Percentiles rank a stretch among this genome's conserved stretches.
These are phyloP conservation scores for Talaromyces funiculosus DNA, from an alignment of 2,329 filamentous ascomycete genomes.

Conservation along the genomic window DNA sequence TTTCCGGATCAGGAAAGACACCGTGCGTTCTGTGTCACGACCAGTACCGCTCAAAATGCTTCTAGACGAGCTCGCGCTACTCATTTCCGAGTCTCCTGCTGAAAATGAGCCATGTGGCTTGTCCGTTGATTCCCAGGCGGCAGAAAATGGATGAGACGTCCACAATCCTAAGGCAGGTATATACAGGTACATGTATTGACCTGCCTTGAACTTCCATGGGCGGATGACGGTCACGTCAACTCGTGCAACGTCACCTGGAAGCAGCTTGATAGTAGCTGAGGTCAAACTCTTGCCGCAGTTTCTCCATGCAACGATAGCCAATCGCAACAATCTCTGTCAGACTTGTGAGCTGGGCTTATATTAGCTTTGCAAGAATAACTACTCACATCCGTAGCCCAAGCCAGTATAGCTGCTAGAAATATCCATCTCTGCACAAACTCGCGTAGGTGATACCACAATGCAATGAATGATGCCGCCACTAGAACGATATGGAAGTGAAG, in stretches of 20 bases:
- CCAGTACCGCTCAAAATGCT: slow-evolving; percentile 26
- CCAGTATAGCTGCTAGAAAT: slow-evolving; percentile 61
- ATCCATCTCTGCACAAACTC: slow-evolving; percentile 12
- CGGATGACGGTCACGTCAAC: slow-evolving; percentile 62
- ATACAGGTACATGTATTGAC: slow-evolving; percentile 65
- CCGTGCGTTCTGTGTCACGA: slow-evolving; percentile 46
- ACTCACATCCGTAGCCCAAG: slow-evolving; percentile 62
- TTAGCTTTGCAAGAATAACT: neutral
- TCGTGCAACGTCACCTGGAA: slow-evolving; percentile 60
- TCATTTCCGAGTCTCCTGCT: neutral
- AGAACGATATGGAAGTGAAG: slow-evolving; percentile 77
- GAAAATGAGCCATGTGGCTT: neutral
- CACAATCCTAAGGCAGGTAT: slow-evolving; percentile 57
- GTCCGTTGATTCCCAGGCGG: slow-evolving; percentile 51
- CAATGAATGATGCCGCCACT: slow-evolving; percentile 61
- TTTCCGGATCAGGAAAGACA: slow-evolving; percentile 75
- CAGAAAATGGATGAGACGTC: slow-evolving; percentile 69
- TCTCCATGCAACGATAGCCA: slow-evolving; percentile 6
- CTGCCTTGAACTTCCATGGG: slow-evolving; percentile 57
- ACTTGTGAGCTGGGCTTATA: neutral
- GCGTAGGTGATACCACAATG: slow-evolving; percentile 65
- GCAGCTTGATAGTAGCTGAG: slow-evolving; percentile 56
- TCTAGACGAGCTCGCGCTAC: slow-evolving; percentile 21
- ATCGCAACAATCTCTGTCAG: slow-evolving; percentile 7
- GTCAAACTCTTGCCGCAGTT: slow-evolving; percentile 45